These are phyloP conservation scores for Helminthosporium solani DNA, from an alignment of 2,329 filamentous ascomycete genomes.

Conservation along the genomic window DNA sequence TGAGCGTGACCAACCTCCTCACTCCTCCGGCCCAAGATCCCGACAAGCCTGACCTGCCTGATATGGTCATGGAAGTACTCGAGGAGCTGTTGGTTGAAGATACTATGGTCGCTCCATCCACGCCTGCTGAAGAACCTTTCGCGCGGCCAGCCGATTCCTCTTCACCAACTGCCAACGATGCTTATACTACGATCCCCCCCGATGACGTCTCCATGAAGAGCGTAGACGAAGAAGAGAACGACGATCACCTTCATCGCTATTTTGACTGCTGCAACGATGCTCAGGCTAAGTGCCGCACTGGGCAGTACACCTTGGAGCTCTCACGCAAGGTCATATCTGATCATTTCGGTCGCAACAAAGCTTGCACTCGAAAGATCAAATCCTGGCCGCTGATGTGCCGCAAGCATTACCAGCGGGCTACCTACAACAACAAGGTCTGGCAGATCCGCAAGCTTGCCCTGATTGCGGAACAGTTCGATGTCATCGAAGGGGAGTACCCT, in stretches of 20 bases:
- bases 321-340: conserved; percentile 44
- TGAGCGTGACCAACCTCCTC: conserved; percentile 29
- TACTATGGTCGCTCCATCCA: background rate
- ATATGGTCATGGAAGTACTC: too few relatives aligned
- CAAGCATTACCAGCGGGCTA: conserved; percentile 45
- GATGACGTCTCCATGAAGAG: background rate
- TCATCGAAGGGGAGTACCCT: conserved; percentile 32
- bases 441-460: conserved; percentile 36
- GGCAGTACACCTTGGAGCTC: conserved; percentile 34
- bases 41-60: background rate
- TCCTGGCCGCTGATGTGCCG: conserved; percentile 42
- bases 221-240: background rate
- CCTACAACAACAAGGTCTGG: conserved; percentile 40
- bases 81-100: too few relatives aligned
- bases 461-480: conserved; percentile 35
- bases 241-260: conserved; percentile 18
- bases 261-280: conserved; percentile 38
- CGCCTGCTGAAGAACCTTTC: background rate
- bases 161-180: too few relatives aligned
- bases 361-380: conserved; percentile 32
- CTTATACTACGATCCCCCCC: background rate
- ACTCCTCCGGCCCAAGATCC: background rate
- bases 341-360: conserved; percentile 44
- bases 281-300: conserved; percentile 31
- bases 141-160: background rate